Evolutionary conservation across 2,329 filamentous ascomycete species (phyloP).

Genomic region (Aspergillus uvarum): DNA sequence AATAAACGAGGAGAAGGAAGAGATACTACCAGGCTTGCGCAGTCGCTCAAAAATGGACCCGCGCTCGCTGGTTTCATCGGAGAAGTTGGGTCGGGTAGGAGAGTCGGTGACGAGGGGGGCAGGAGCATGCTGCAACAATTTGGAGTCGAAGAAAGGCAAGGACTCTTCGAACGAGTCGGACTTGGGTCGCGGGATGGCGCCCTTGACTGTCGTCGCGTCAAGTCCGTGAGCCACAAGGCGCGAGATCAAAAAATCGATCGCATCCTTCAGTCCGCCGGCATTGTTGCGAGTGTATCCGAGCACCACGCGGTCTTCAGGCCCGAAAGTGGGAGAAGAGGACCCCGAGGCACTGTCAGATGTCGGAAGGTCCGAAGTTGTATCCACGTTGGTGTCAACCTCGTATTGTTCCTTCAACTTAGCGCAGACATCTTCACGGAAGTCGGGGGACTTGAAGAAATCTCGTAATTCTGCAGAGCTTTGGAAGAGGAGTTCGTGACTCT

Average conservation of each 20-base stretch:
- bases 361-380: constrained; percentile 44
- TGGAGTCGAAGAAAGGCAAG: constrained; percentile 93
- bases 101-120: constrained; percentile 79
- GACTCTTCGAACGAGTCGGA: constrained; percentile 98
- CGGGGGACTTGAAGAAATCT: constrained; percentile 76
- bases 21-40: constrained; percentile 91
- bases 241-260: constrained; percentile 88
- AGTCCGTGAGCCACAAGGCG: constrained; percentile 84
- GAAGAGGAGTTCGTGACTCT: constrained; percentile 88
- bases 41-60: constrained; percentile 87
- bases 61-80: constrained; percentile 75
- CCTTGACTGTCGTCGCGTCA: constrained; percentile 83
- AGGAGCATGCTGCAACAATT: constrained; percentile 89
- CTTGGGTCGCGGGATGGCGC: constrained; percentile 95
- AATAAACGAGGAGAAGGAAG: constrained; percentile 92
- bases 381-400: constrained; percentile 80
- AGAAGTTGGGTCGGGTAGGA: constrained; percentile 80
- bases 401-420: constrained; percentile 87
- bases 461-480: constrained; percentile 72
- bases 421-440: constrained; percentile 77
- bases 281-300: constrained; percentile 96
- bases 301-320: constrained; percentile 57
- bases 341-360: constrained; percentile 30
- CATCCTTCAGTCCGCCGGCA: constrained; percentile 89
- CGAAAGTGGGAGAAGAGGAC: constrained; percentile 46